Evolutionary conservation across 208 protist genomes (phyloP).

Genomic region (Acanthamoeba comandoni): DNA sequence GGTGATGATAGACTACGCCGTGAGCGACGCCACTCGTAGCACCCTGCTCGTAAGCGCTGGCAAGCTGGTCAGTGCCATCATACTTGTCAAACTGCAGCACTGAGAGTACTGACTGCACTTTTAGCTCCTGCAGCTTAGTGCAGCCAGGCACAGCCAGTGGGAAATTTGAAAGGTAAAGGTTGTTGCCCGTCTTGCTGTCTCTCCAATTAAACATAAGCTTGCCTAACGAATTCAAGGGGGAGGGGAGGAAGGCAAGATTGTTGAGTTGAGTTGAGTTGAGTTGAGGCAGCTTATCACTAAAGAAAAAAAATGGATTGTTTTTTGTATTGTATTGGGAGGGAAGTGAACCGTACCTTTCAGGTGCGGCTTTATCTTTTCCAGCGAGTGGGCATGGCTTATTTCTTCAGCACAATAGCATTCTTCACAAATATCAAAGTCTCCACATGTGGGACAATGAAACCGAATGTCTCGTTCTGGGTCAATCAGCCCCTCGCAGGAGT

Average conservation of each 20-base stretch:
- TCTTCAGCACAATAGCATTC: conserved; percentile 47
- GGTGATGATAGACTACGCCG: conserved; percentile 53
- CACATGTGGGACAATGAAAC: conserved; percentile 34
- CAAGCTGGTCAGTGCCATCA: conserved; percentile 19
- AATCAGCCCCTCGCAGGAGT: conserved; percentile 28
- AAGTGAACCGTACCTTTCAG: not conserved
- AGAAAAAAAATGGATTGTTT: conserved; percentile 34
- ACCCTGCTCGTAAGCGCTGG: too few relatives aligned
- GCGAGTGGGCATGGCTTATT: conserved; percentile 19
- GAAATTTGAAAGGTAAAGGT: conserved; percentile 58
- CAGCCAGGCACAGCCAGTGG: conserved; percentile 41
- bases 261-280: too few relatives aligned
- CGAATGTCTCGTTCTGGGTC: conserved; percentile 40
- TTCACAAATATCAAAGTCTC: conserved; percentile 50
- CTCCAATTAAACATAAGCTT: conserved; percentile 47
- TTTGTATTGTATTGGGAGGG: too few relatives aligned
- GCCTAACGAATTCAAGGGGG: too few relatives aligned
- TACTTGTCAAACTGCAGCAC: conserved; percentile 62
- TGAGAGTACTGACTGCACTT: conserved; percentile 25
- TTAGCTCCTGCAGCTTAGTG: not conserved
- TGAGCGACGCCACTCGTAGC: not conserved
- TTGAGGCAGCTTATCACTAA: too few relatives aligned
- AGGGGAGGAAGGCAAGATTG: too few relatives aligned
- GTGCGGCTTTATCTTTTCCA: conserved; percentile 25
- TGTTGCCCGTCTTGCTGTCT: conserved; percentile 35